Evolutionary conservation across 2,329 filamentous ascomycete genomes (phyloP).

Genomic region (Calycina marina): DNA sequence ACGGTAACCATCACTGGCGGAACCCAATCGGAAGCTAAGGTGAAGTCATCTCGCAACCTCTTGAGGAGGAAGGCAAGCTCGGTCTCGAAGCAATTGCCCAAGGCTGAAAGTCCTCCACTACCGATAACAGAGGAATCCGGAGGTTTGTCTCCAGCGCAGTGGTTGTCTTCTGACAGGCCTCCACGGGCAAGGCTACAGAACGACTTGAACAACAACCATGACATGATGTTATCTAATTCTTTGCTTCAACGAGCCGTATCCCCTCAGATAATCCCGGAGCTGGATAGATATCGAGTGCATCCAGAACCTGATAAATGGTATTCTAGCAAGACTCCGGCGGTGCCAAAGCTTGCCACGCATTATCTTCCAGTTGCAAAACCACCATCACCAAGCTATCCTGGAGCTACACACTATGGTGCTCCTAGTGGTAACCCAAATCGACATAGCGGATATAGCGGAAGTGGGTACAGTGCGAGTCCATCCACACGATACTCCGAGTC

Average conservation of each 20-base stretch:
- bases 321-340: conserved; percentile 26
- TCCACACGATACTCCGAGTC: conserved; percentile 66
- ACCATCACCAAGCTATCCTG: conserved; percentile 37
- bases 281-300: conserved; percentile 43
- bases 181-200: no score
- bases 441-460: conserved; percentile 22
- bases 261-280: conserved; percentile 36
- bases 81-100: conserved; percentile 23
- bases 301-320: conserved; percentile 23
- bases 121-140: conserved; percentile 12
- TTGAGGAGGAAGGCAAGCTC: conserved; percentile 36
- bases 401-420: conserved; percentile 6
- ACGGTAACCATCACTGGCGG: conserved; percentile 5
- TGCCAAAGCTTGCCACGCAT: conserved; percentile 44
- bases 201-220: no score
- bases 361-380: conserved; percentile 54
- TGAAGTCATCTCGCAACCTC: conserved; percentile 27
- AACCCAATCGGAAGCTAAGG: conserved; percentile 11
- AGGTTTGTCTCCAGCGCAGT: conserved; percentile 12
- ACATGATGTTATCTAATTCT: no score
- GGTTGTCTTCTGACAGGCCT: no score
- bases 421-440: conserved; percentile 30
- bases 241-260: no score
- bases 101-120: conserved; percentile 14
- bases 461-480: conserved; percentile 52